Evolutionary conservation across 2,329 filamentous ascomycete genomes (phyloP).

Genomic region (Botrytis tulipae): DNA sequence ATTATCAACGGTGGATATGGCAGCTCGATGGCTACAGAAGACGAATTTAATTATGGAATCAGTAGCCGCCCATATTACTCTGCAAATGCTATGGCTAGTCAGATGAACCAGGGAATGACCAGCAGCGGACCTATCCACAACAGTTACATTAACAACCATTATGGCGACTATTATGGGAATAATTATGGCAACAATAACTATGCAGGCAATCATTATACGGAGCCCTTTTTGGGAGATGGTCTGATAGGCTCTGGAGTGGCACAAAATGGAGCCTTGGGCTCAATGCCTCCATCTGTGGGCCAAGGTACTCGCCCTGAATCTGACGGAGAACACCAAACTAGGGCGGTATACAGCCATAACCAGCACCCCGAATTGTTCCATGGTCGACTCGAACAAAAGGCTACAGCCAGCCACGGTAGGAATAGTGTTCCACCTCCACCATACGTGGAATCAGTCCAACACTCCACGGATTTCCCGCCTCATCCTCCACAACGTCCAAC

Average conservation of each 20-base stretch:
- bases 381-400: neutral
- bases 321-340: neutral
- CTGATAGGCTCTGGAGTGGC: fast-evolving
- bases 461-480: too few species aligned
- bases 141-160: neutral
- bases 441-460: too few species aligned
- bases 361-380: neutral
- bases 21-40: neutral
- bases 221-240: neutral
- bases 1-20: fast-evolving
- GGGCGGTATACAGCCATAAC: neutral
- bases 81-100: neutral
- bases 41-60: neutral
- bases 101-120: neutral
- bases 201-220: fast-evolving
- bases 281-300: neutral
- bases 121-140: neutral
- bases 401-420: neutral
- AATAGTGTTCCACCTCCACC: neutral
- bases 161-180: too few species aligned
- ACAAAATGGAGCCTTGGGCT: neutral
- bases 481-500: neutral
- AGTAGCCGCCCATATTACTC: fast-evolving
- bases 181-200: too few species aligned
- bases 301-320: neutral